These are phyloP conservation scores for Bipolaris victoriae DNA, from an alignment of 2,329 filamentous ascomycete species.

Conservation along the genomic window DNA sequence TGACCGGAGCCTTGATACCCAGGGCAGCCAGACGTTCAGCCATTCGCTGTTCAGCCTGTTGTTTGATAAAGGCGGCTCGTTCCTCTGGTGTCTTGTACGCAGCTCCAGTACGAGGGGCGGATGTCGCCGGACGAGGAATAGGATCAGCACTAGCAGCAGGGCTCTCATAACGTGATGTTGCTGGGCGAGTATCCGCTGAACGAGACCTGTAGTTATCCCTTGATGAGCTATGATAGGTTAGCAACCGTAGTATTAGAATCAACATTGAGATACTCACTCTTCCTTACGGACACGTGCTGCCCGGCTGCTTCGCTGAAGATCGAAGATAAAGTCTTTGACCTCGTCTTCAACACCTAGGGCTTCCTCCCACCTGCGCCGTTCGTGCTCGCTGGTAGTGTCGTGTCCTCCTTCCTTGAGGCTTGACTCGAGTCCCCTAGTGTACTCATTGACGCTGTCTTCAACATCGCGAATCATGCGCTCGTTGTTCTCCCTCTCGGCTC, in stretches of 20 bases:
- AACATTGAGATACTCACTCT: conserved; percentile 54
- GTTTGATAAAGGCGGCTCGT: conserved; percentile 92
- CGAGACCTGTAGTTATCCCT: conserved; percentile 48
- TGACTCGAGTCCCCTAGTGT: conserved; percentile 82
- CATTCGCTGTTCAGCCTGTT: conserved; percentile 96
- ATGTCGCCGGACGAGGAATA: conserved; percentile 62
- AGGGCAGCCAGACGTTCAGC: conserved; percentile 92
- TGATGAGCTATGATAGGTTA: conserved; percentile 29
- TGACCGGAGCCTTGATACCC: conserved; percentile 82
- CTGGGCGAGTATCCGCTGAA: conserved; percentile 42
- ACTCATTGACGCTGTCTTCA: conserved; percentile 92
- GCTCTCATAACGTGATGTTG: conserved; percentile 57
- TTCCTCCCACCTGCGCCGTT: conserved; percentile 93
- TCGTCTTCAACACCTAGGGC: conserved; percentile 95
- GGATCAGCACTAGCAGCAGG: conserved; percentile 54
- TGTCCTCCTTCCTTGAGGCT: conserved; percentile 81
- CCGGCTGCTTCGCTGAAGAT: conserved; percentile 85
- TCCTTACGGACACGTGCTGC: conserved; percentile 71
- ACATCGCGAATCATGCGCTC: conserved; percentile 97
- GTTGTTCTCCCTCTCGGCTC: conserved; percentile 88
- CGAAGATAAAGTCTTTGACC: conserved; percentile 97
- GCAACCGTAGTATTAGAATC: conserved; percentile 1
- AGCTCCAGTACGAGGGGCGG: conserved; percentile 64
- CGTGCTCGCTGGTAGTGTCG: conserved; percentile 81
- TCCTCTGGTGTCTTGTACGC: conserved; percentile 92